Evolutionary conservation across 176 grass and related monocot species (phyloP), one percentile per base, ranked within the genome.

Genomic region (Aegilops bicornis): DNA sequence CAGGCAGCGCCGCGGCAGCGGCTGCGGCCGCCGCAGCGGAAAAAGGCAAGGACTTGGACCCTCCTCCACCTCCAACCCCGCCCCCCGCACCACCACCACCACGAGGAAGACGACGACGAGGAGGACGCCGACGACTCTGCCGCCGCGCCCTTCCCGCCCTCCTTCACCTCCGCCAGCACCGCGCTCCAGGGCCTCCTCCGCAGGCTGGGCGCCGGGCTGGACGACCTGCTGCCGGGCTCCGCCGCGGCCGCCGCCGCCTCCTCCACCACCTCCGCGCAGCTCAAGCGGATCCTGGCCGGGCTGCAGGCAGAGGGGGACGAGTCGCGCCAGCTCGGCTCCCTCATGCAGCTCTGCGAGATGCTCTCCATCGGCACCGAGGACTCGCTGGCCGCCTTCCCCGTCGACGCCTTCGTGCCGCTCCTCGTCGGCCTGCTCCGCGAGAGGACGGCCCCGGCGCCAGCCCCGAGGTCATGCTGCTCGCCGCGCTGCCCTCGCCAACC

Each of bases 301-400:
- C 86, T 98, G 5, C 87, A 92, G 82, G 79, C 93, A 60, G 84
- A 92, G 19, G 91, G 83, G 0, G 93, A 95, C 82, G 93, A 95
- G 58, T 89, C 85, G 6, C 81, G 81, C 42, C 95, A 93, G 86
- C 87, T 95, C 67, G 82, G 90, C 83, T 94, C 88, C 16, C 81
- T 98, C 61, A 95, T 85, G 45, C 91, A 98, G 80, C 95, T 98
- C 71, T 98, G 95, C 62, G 95, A 98, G 86, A 95, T 95, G 93
- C 91, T 98, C 59, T 95, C 91, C 61, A 95, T 98, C 60, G 93
- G 93, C 33, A 93, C 93, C 14, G 93, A 98, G 78, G 95, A 93
- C 70, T 95, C 95, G 22, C 83, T 95, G 3, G 93, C 91, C 5
- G 86, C 89, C 62, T 90, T 98, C 85, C 92, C 95, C 5, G 89